phyloP scores from a whole-genome alignment of 495 filamentous ascomycete genomes.

The Bathelium albidoporum region DNA sequence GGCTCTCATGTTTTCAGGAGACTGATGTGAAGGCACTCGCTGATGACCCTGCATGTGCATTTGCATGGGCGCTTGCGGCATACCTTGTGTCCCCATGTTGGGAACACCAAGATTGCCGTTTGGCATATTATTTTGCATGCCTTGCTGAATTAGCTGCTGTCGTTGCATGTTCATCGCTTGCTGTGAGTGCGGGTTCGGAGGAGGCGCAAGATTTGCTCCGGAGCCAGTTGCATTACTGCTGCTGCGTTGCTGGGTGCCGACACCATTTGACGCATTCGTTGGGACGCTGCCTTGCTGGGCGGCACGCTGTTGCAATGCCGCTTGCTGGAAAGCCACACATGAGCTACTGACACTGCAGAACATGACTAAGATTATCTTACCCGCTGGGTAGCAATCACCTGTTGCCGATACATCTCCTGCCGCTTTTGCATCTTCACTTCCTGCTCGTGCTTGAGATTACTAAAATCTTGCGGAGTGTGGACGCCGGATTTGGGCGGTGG shows the following conservation, averaged over 20 bases:
- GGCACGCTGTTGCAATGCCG: slow-evolving; percentile 14
- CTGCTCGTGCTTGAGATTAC: slow-evolving; percentile 72
- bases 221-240: slow-evolving; percentile 3
- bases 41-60: slow-evolving; percentile 17
- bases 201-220: background rate
- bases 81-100: slow-evolving; percentile 54
- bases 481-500: slow-evolving; percentile 27
- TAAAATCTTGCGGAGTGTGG: slow-evolving; percentile 79
- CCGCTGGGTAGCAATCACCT: slow-evolving; percentile 50
- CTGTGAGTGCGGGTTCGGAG: slow-evolving; percentile 4
- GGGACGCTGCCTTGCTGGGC: slow-evolving; percentile 5
- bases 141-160: slow-evolving; percentile 14
- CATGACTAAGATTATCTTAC: slow-evolving; percentile 35
- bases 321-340: slow-evolving; percentile 5
- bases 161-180: slow-evolving; percentile 19
- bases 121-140: slow-evolving; percentile 24
- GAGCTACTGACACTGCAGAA: background rate
- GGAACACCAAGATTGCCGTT: slow-evolving; percentile 34
- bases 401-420: slow-evolving; percentile 56
- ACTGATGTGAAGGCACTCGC: slow-evolving; percentile 17
- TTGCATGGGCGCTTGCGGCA: slow-evolving; percentile 62
- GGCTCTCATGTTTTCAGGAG: slow-evolving; percentile 16
- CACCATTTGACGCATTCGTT: slow-evolving; percentile 7
- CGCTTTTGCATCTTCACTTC: slow-evolving; percentile 69
- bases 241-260: slow-evolving; percentile 10